phyloP scores from a whole-genome alignment of 2,329 filamentous ascomycete genomes.

The Decorospora gaudefroyi region DNA sequence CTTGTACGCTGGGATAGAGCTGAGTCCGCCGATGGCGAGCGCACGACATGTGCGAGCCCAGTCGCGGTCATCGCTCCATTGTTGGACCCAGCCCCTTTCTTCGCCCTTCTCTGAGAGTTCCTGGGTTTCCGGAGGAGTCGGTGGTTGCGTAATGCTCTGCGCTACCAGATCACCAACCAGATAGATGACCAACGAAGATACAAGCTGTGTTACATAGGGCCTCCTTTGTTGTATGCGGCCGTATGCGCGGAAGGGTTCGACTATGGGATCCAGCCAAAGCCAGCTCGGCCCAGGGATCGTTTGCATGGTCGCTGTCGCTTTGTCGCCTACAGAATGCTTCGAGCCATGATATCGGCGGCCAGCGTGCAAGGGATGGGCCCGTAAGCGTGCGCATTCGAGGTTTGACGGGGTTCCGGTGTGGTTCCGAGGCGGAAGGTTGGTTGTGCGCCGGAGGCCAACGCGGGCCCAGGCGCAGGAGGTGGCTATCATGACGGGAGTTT shows the following conservation, averaged over 20 bases:
- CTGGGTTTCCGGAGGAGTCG: neutral
- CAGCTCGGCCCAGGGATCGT: slow-evolving; percentile 52
- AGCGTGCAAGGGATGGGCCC: slow-evolving; percentile 17
- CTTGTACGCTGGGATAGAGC: slow-evolving; percentile 76
- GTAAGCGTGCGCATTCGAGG: slow-evolving; percentile 15
- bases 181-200: slow-evolving; percentile 76
- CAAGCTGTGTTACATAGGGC: slow-evolving; percentile 80
- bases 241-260: slow-evolving; percentile 60
- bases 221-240: slow-evolving; percentile 69
- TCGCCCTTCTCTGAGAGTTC: slow-evolving; percentile 10
- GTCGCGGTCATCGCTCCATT: slow-evolving; percentile 52
- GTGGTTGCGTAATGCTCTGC: slow-evolving; percentile 61
- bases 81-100: slow-evolving; percentile 46
- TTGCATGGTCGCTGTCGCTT: slow-evolving; percentile 22
- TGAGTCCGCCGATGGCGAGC: slow-evolving; percentile 72
- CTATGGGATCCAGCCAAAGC: slow-evolving; percentile 55
- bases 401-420: slow-evolving; percentile 10
- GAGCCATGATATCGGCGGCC: slow-evolving; percentile 26
- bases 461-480: slow-evolving; percentile 35
- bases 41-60: slow-evolving; percentile 67
- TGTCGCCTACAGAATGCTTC: slow-evolving; percentile 26
- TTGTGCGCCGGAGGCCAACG: slow-evolving; percentile 32
- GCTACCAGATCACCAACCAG: slow-evolving; percentile 76
- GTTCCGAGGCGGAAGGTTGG: slow-evolving; percentile 12
- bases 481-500: slow-evolving; percentile 37